phyloP scores from a whole-genome alignment of 2,329 filamentous ascomycete genomes.

The Sclerotinia trifoliorum region DNA sequence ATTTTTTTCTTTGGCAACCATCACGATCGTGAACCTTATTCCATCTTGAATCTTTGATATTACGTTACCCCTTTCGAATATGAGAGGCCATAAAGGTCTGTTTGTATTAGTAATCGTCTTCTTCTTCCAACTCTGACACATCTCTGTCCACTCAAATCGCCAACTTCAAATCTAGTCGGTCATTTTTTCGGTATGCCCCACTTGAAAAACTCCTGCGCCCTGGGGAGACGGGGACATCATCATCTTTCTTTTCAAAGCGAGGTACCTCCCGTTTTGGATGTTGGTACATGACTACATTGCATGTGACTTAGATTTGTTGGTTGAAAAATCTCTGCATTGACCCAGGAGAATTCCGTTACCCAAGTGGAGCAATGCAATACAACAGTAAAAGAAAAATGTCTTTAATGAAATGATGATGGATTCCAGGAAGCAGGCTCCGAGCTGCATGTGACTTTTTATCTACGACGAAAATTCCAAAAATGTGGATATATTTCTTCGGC shows the following conservation, averaged over 20 bases:
- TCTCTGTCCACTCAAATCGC: background rate
- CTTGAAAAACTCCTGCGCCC: background rate
- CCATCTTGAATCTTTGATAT: background rate
- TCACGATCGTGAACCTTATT: background rate
- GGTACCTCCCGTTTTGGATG: slow-evolving; percentile 16
- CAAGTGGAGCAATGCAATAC: slow-evolving; percentile 10
- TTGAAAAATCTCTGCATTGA: background rate
- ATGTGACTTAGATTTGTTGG: slow-evolving; percentile 14
- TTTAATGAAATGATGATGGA: background rate
- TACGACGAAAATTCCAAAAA: background rate
- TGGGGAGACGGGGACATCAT: background rate
- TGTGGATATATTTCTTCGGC: slow-evolving; percentile 4
- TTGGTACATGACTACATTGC: slow-evolving; percentile 1
- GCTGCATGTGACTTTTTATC: slow-evolving; percentile 11
- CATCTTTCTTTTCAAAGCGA: background rate
- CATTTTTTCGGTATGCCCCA: slow-evolving; percentile 10
- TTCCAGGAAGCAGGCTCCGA: background rate
- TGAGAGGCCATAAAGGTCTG: background rate
- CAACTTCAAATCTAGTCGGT: slow-evolving; percentile 6
- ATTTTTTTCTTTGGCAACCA: background rate
- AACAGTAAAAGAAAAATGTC: background rate
- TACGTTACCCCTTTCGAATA: background rate
- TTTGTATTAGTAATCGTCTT: background rate
- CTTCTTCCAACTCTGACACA: background rate
- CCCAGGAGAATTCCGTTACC: background rate